These are phyloP conservation scores for Agastache rugosa DNA, from an alignment of 257 asterid species.

Conservation along the genomic window DNA sequence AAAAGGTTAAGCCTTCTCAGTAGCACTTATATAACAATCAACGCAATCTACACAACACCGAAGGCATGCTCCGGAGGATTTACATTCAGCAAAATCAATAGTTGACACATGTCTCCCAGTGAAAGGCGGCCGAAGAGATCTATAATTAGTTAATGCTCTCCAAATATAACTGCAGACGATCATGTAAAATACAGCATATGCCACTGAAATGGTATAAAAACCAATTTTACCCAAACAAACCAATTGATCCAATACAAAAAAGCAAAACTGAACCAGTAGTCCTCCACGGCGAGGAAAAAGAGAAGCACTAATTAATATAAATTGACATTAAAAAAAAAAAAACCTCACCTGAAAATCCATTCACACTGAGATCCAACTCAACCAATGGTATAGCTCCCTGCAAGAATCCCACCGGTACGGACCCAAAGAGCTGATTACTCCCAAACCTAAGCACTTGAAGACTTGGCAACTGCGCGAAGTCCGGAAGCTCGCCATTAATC, in stretches of 20 bases:
- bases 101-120: constrained; percentile 29
- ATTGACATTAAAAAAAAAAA: constrained; percentile 32
- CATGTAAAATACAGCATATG: constrained; percentile 15
- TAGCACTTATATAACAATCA: constrained; percentile 26
- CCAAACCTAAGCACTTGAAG: constrained; percentile 68
- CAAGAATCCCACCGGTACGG: constrained; percentile 65
- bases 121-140: constrained; percentile 24
- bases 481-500: constrained; percentile 68
- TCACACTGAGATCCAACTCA: constrained; percentile 82
- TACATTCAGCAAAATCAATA: constrained; percentile 24
- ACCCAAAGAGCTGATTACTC: constrained; percentile 65
- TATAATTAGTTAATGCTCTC: constrained; percentile 24
- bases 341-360: constrained; percentile 73
- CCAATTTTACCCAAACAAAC: background rate
- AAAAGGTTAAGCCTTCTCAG: background rate
- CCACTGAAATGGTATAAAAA: constrained; percentile 15
- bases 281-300: background rate
- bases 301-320: background rate
- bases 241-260: constrained; percentile 31
- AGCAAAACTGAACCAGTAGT: constrained; percentile 11
- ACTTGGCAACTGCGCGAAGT: constrained; percentile 56
- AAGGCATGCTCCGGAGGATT: constrained; percentile 16
- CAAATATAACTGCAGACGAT: constrained; percentile 32
- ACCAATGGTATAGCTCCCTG: constrained; percentile 66
- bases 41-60: background rate